Percentiles rank a stretch among this genome's conserved stretches.
These are phyloP conservation scores for Chlorencoelia australis DNA, from an alignment of 2,329 filamentous ascomycete species.

Conservation along the genomic window DNA sequence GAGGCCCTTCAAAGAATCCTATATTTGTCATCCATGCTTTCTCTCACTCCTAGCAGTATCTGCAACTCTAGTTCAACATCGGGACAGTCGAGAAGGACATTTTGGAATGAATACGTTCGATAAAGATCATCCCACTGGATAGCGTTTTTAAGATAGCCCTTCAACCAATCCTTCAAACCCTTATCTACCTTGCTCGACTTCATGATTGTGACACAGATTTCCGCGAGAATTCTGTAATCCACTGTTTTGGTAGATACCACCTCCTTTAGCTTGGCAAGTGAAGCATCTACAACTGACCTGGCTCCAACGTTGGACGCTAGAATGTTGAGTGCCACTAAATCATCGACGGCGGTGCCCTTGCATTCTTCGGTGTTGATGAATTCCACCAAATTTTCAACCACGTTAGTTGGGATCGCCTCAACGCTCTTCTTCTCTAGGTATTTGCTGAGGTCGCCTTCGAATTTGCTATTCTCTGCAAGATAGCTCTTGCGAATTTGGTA, in stretches of 20 bases:
- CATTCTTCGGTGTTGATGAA: slow-evolving; percentile 22
- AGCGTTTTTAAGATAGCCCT: slow-evolving; percentile 10
- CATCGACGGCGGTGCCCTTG: slow-evolving; percentile 8
- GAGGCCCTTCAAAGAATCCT: too few species aligned
- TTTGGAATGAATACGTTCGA: too few species aligned
- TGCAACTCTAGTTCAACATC: too few species aligned
- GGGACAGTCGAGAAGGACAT: too few species aligned
- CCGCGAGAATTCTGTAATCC: slow-evolving; percentile 1
- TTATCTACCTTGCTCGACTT: slow-evolving; percentile 18
- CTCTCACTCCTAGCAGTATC: too few species aligned
- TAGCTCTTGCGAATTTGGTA: slow-evolving; percentile 19
- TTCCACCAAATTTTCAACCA: slow-evolving; percentile 17
- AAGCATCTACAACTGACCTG: slow-evolving; percentile 15
- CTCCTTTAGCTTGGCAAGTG: slow-evolving; percentile 12
- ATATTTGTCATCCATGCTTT: too few species aligned
- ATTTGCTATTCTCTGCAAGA: slow-evolving; percentile 17
- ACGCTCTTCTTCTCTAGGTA: slow-evolving; percentile 21
- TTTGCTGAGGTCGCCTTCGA: slow-evolving; percentile 19
- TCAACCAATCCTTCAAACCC: slow-evolving; percentile 15
- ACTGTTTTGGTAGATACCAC: slow-evolving; percentile 5
- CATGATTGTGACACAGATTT: slow-evolving; percentile 13
- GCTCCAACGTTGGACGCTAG: slow-evolving; percentile 13
- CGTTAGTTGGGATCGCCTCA: slow-evolving; percentile 14
- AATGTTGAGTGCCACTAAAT: slow-evolving; percentile 21
- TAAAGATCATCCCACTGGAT: too few species aligned